phyloP scores from a whole-genome alignment of 805 yeast species.

The Ogataea paraovalis region DNA sequence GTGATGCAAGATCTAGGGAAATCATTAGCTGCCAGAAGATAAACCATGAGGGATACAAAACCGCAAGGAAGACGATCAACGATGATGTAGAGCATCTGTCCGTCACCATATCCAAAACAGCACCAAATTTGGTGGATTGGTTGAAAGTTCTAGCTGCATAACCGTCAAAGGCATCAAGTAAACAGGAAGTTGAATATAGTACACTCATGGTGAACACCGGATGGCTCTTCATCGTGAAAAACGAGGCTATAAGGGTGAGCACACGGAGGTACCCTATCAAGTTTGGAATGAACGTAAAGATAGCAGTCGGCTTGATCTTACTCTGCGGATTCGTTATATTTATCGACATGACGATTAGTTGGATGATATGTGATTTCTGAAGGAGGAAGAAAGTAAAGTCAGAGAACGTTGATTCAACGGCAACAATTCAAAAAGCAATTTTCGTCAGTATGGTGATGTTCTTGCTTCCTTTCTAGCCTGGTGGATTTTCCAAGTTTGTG shows the following conservation, averaged over 20 bases:
- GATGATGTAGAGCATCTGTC: slow-evolving; percentile 96
- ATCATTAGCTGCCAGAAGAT: slow-evolving; percentile 78
- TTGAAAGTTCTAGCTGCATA: slow-evolving; percentile 85
- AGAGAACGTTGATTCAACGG: no score
- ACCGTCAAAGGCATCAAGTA: slow-evolving; percentile 95
- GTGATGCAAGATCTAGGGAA: slow-evolving; percentile 85
- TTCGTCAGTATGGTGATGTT: no score
- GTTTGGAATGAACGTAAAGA: slow-evolving; percentile 83
- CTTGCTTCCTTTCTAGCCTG: no score
- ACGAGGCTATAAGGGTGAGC: slow-evolving; percentile 73
- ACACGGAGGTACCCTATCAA: slow-evolving; percentile 88
- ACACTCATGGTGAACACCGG: slow-evolving; percentile 70
- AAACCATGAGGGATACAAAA: slow-evolving; percentile 67
- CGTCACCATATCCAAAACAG: slow-evolving; percentile 97
- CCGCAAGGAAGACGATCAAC: slow-evolving; percentile 80
- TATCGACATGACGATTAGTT: no score
- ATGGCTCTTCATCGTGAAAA: slow-evolving; percentile 76
- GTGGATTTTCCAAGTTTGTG: no score
- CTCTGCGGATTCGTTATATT: slow-evolving; percentile 4
- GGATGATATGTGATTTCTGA: no score
- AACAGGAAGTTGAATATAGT: slow-evolving; percentile 81
- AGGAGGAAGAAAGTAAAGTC: no score
- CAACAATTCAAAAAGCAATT: no score
- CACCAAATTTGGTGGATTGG: slow-evolving; percentile 92
- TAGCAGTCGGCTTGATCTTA: slow-evolving; percentile 30